phyloP scores from a whole-genome alignment of 2,329 filamentous ascomycete species.

The Cryphonectria parasitica region DNA sequence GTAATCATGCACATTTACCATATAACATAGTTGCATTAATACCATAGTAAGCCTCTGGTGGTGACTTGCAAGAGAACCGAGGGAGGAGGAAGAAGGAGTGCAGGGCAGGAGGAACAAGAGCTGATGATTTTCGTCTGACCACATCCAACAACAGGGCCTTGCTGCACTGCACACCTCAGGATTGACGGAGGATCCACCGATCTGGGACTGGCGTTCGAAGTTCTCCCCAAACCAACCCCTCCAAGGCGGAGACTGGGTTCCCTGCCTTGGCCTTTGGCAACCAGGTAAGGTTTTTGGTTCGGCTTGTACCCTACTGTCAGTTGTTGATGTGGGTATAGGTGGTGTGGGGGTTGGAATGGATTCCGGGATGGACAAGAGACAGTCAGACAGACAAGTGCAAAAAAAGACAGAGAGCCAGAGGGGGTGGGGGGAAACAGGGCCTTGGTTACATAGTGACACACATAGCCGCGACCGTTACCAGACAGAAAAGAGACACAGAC shows the following conservation, averaged over 20 bases:
- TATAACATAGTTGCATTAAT: no score
- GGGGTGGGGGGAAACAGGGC: no score
- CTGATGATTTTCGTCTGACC: constrained; percentile 7
- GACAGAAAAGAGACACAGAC: neutral
- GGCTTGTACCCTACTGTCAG: neutral
- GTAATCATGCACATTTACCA: neutral
- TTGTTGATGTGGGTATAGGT: neutral
- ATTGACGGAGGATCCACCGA: constrained; percentile 25
- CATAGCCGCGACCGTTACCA: neutral
- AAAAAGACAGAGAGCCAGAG: neutral
- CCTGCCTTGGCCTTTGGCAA: constrained; percentile 4
- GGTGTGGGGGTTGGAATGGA: constrained; percentile 1
- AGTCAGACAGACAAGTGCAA: neutral
- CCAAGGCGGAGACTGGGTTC: neutral
- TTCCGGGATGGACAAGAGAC: neutral
- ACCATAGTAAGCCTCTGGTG: no score
- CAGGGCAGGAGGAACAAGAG: neutral
- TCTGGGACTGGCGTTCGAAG: constrained; percentile 13
- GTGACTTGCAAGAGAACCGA: neutral
- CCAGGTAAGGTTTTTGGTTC: neutral
- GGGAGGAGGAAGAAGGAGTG: no score
- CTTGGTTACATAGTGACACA: neutral
- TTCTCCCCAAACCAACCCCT: neutral
- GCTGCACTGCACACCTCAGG: neutral
- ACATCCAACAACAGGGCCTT: neutral